phyloP scores from a whole-genome alignment of 208 protist species.

The Leishmania braziliensis region DNA sequence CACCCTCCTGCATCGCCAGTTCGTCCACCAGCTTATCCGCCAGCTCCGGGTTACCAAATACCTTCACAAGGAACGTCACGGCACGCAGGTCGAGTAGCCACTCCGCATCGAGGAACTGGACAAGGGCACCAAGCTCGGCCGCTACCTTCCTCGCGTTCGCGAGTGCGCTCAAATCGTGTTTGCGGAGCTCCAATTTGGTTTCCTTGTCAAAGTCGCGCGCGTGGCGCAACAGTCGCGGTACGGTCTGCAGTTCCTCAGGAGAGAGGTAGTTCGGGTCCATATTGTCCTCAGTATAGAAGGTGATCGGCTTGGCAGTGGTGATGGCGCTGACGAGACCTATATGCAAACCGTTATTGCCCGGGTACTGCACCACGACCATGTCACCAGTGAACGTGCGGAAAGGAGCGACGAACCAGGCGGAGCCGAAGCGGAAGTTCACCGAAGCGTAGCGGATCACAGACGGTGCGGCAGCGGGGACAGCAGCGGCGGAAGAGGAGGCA shows the following conservation, averaged over 20 bases:
- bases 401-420: slow-evolving; percentile 84
- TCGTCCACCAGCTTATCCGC: slow-evolving; percentile 78
- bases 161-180: slow-evolving; percentile 67
- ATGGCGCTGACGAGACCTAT: slow-evolving; percentile 79
- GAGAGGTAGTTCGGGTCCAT: slow-evolving; percentile 62
- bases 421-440: slow-evolving; percentile 89
- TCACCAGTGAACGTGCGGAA: slow-evolving; percentile 76
- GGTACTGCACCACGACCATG: slow-evolving; percentile 88
- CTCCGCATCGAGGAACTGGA: slow-evolving; percentile 81
- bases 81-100: slow-evolving; percentile 84
- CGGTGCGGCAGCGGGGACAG: slow-evolving; percentile 9
- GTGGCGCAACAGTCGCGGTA: slow-evolving; percentile 80
- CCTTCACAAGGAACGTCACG: slow-evolving; percentile 83
- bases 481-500: neutral
- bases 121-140: slow-evolving; percentile 44
- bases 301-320: slow-evolving; percentile 70
- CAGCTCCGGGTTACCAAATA: slow-evolving; percentile 48
- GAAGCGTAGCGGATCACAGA: slow-evolving; percentile 72
- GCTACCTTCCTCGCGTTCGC: slow-evolving; percentile 58
- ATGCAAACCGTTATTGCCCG: slow-evolving; percentile 58
- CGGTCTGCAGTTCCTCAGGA: slow-evolving; percentile 51
- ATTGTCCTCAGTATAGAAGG: slow-evolving; percentile 71
- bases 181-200: slow-evolving; percentile 70
- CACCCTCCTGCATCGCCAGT: slow-evolving; percentile 64
- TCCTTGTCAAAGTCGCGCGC: slow-evolving; percentile 78